Evolutionary conservation across 768 basidiomycete genomes (phyloP).

Genomic region (Tricholoma hemisulphureum): DNA sequence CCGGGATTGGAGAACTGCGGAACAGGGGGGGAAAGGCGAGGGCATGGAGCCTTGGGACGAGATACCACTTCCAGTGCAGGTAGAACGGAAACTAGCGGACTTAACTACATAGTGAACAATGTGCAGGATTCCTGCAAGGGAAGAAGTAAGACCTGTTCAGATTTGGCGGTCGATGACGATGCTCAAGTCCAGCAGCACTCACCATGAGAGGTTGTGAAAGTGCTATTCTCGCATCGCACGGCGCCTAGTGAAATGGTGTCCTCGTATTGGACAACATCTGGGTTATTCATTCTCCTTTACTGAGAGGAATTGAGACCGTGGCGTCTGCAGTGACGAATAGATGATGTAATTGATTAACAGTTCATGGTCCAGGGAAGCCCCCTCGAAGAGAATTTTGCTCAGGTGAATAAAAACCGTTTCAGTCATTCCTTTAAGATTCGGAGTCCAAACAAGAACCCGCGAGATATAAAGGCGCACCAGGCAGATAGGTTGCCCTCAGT

Average conservation of each 20-base stretch:
- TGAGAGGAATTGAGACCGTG: background rate
- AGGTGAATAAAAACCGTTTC: background rate
- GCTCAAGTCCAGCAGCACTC: background rate
- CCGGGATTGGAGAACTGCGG: background rate
- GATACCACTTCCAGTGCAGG: background rate
- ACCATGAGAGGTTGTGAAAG: no score
- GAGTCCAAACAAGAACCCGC: slow-evolving; percentile 1
- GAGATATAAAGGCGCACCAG: slow-evolving; percentile 1
- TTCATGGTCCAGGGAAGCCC: background rate
- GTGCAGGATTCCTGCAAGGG: no score
- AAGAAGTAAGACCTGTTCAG: no score
- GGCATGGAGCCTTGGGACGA: no score
- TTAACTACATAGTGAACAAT: no score
- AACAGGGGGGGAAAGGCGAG: no score
- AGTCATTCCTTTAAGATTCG: background rate
- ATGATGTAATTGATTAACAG: slow-evolving; percentile 8
- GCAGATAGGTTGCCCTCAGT: background rate
- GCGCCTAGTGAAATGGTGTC: no score
- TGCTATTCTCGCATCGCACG: no score
- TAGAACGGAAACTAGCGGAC: background rate
- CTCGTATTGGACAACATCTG: background rate
- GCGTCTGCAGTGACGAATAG: slow-evolving; percentile 11
- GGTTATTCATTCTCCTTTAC: background rate
- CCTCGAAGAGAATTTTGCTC: background rate
- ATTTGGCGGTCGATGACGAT: background rate